Conservation (phyloP, 2,329 filamentous ascomycete genomes). For the Aspergillus udagawae region DNA sequence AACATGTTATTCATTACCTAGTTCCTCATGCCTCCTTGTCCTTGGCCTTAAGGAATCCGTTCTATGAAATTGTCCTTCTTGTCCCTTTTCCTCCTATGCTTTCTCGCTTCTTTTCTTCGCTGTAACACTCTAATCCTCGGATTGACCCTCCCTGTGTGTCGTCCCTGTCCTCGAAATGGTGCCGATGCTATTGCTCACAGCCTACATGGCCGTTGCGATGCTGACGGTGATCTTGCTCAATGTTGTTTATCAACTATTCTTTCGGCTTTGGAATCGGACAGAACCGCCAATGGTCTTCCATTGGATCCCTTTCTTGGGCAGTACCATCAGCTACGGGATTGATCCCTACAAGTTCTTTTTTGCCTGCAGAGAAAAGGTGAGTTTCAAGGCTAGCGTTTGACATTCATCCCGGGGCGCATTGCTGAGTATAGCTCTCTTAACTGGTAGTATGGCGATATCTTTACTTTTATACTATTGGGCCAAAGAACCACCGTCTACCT, state of each 20-base stretch:
- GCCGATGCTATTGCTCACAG: background rate
- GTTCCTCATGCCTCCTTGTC: background rate
- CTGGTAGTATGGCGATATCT: constrained; percentile 76
- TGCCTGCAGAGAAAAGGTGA: constrained; percentile 66
- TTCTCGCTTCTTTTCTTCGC: background rate
- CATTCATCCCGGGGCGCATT: background rate
- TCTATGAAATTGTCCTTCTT: background rate
- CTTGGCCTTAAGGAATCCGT: background rate
- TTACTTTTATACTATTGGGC: constrained; percentile 83
- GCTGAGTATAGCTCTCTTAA: constrained; percentile 8
- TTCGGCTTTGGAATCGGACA: constrained; percentile 42
- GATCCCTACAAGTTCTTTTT: constrained; percentile 79
- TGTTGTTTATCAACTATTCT: background rate
- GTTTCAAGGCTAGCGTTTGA: background rate
- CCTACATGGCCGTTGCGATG: background rate
- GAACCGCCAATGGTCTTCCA: constrained; percentile 78
- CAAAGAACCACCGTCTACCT: constrained; percentile 84
- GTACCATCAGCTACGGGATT: constrained; percentile 43
- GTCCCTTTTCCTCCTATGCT: background rate
- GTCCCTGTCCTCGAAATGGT: background rate
- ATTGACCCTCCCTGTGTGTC: background rate
- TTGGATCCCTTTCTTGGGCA: constrained; percentile 60
- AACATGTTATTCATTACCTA: background rate
- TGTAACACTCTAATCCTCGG: background rate
- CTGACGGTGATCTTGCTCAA: background rate